Evolutionary conservation across 805 yeast species (phyloP).

Genomic region (Metschnikowia dekortorum): DNA sequence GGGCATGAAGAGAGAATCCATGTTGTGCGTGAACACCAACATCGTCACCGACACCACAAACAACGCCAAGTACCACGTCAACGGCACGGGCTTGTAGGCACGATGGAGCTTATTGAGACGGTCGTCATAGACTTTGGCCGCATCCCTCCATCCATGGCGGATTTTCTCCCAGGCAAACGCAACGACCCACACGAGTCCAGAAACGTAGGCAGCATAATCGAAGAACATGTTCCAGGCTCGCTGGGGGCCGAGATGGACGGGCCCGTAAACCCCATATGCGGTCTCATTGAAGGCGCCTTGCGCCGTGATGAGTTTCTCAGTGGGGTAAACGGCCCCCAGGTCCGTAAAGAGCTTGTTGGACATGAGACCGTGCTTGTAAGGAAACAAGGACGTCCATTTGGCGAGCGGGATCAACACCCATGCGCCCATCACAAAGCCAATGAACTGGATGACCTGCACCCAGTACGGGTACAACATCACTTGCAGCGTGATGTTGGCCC

Average conservation of each 20-base stretch:
- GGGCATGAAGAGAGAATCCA: conserved; percentile 33
- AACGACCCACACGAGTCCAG: conserved; percentile 45
- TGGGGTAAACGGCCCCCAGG: conserved; percentile 41
- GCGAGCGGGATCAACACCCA: conserved; percentile 47
- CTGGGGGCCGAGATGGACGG: conserved; percentile 45
- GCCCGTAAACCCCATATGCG: conserved; percentile 43
- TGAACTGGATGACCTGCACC: conserved; percentile 47
- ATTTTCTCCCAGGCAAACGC: conserved; percentile 29
- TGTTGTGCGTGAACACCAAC: conserved; percentile 5
- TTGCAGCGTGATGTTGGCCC: conserved; percentile 49
- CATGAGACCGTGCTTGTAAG: conserved; percentile 41
- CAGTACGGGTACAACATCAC: conserved; percentile 51
- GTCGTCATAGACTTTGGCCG: conserved; percentile 28
- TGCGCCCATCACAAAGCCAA: conserved; percentile 44
- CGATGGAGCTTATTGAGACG: conserved; percentile 40
- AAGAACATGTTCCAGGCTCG: conserved; percentile 49
- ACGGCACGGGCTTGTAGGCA: conserved; percentile 40
- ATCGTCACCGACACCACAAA: conserved; percentile 27
- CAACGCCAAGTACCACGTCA: conserved; percentile 36
- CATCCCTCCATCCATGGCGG: conserved; percentile 8
- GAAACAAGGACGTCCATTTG: conserved; percentile 37
- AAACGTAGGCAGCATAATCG: conserved; percentile 49
- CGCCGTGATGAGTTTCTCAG: conserved; percentile 34
- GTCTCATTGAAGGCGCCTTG: conserved; percentile 41
- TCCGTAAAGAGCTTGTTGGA: conserved; percentile 37